Evolutionary conservation across 2,329 filamentous ascomycete genomes (phyloP), one percentile per base, ranked within the genome.

Genomic region (Aspergillus sp.): DNA sequence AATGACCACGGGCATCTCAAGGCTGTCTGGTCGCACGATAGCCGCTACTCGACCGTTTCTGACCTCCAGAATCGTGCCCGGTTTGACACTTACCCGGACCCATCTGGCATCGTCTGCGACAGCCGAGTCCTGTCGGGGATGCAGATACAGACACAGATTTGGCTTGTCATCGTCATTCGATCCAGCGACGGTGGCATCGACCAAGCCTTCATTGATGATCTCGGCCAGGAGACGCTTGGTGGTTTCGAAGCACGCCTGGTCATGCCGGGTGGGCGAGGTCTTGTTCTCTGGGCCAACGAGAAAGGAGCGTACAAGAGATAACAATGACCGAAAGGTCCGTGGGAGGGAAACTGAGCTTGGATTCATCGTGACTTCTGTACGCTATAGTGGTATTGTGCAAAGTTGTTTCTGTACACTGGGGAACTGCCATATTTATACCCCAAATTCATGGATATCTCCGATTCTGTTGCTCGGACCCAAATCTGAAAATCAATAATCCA

Each of bases 181-280:
- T 4, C n/a, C 41, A 38, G 8, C 41, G 33, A 47, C 8, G 6
- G 34, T 48, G 29, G 42, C 43, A 35, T 41, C 9, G 3, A 48
- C 51, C 5, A 53, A 33, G 5, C 50, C 50, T 40, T 54, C 52
- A 35, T 54, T 54, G 2, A 54, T 27, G n/a, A 53, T 12, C 5
- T 48, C 41, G 9, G 48, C 46, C 4, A 54, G 50, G 26, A 54
- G 38, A 1, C 52, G 50, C 29, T 42, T 51, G 2, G 50, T 48
- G 8, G 50, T 52, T 40, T 54, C 50, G 45, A 52, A 52, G 4
- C 26, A 40, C 27, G 44, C 49, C 33, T 44, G 38, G 36, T 8
- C 26, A 4, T 39, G 36, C 4, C 8, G 19, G 8, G 19, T 26
- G 9, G 7, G 7, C 5, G 12, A 8, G 8, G 7, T 2, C 19